Percentiles rank a stretch among this genome's conserved stretches.
phyloP scores from a whole-genome alignment of 768 basidiomycete genomes.

The Lentinula sp. region DNA sequence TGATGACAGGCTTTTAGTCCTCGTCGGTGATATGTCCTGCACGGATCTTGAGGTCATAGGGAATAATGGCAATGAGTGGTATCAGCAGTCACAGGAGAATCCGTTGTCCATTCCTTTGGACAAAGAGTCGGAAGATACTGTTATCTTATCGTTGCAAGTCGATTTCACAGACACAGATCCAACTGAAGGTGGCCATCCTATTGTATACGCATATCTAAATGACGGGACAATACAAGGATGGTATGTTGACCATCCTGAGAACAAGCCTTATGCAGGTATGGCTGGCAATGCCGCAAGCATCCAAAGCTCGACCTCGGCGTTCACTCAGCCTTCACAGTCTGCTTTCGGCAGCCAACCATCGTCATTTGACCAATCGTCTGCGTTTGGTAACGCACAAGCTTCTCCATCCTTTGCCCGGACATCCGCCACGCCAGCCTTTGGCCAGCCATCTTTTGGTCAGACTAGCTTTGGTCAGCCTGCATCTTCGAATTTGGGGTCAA shows the following conservation, averaged over 20 bases:
- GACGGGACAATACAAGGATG: slow-evolving; percentile 76
- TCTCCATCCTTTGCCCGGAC: slow-evolving; percentile 13
- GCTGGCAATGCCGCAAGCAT: slow-evolving; percentile 15
- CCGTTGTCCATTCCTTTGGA: slow-evolving; percentile 62
- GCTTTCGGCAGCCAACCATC: slow-evolving; percentile 15
- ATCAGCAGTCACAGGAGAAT: slow-evolving; percentile 43
- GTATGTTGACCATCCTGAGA: slow-evolving; percentile 56
- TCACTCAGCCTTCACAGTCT: slow-evolving; percentile 22
- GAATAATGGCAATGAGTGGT: slow-evolving; percentile 34
- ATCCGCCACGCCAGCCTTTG: slow-evolving; percentile 14
- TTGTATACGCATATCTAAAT: slow-evolving; percentile 70
- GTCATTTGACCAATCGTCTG: slow-evolving; percentile 18
- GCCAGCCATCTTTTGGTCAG: slow-evolving; percentile 25
- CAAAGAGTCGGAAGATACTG: slow-evolving; percentile 63
- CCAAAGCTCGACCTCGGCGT: slow-evolving; percentile 15
- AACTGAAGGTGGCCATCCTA: slow-evolving; percentile 29
- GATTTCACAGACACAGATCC: slow-evolving; percentile 53
- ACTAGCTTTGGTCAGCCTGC: slow-evolving; percentile 18
- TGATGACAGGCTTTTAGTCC: slow-evolving; percentile 33
- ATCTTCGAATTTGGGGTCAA: slow-evolving; percentile 6
- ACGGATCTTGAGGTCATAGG: slow-evolving; percentile 44
- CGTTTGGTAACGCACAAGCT: slow-evolving; percentile 18
- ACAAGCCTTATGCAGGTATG: slow-evolving; percentile 52
- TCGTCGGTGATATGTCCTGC: slow-evolving; percentile 41
- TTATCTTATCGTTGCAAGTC: slow-evolving; percentile 54